Percentiles rank a stretch among this genome's conserved stretches.
phyloP scores from a whole-genome alignment of 2,329 filamentous ascomycete species.

The Exophiala alcalophila region DNA sequence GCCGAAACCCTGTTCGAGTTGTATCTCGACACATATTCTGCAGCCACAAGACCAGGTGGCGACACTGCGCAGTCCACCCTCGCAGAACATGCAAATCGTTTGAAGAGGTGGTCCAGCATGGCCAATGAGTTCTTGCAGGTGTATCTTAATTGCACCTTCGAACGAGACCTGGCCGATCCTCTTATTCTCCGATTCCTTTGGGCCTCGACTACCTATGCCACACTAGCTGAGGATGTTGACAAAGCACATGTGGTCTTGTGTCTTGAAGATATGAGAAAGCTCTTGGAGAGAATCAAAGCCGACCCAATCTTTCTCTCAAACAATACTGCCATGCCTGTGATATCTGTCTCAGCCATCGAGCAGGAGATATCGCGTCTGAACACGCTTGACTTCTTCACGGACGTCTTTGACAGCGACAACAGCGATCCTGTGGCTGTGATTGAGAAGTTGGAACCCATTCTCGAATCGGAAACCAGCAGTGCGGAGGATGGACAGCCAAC shows the following conservation, averaged over 20 bases:
- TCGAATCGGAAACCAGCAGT: slow-evolving; percentile 61
- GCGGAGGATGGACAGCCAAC: neutral
- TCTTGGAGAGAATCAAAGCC: slow-evolving; percentile 50
- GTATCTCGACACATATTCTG: slow-evolving; percentile 63
- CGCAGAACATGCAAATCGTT: slow-evolving; percentile 54
- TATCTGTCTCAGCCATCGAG: slow-evolving; percentile 79
- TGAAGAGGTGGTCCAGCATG: slow-evolving; percentile 59
- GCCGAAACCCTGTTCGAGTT: slow-evolving; percentile 63
- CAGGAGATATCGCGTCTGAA: slow-evolving; percentile 88
- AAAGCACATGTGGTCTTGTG: slow-evolving; percentile 61
- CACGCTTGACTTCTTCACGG: slow-evolving; percentile 94
- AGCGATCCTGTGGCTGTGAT: slow-evolving; percentile 81
- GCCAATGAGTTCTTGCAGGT: slow-evolving; percentile 53
- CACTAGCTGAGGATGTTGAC: slow-evolving; percentile 52
- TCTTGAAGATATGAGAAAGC: slow-evolving; percentile 59
- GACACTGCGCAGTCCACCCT: slow-evolving; percentile 53
- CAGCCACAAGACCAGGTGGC: slow-evolving; percentile 61
- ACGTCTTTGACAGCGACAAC: slow-evolving; percentile 78
- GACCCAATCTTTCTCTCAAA: slow-evolving; percentile 66
- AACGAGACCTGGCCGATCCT: slow-evolving; percentile 37
- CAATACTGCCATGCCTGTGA: slow-evolving; percentile 81
- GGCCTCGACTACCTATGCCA: slow-evolving; percentile 62
- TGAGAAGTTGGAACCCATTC: slow-evolving; percentile 84
- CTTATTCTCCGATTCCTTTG: slow-evolving; percentile 62
- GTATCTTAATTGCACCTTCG: slow-evolving; percentile 33